Percentiles rank a stretch among this genome's conserved stretches.
phyloP scores from a whole-genome alignment of 805 yeast genomes.

The Myxozyma neglecta region DNA sequence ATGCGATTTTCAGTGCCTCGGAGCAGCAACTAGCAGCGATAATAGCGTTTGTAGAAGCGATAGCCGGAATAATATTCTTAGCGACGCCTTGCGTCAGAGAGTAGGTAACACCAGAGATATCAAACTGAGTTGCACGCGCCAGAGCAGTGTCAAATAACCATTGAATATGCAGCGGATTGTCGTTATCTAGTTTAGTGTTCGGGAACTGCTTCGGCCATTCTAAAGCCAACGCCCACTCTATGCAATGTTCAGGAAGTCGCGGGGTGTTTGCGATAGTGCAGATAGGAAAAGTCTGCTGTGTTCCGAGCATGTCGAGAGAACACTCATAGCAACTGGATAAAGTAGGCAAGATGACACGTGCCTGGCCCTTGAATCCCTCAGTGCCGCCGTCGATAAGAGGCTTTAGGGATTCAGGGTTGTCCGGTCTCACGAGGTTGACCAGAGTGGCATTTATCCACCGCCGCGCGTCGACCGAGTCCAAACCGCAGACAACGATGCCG shows the following conservation, averaged over 20 bases:
- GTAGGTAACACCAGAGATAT: slow-evolving; percentile 70
- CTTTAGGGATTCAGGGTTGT: slow-evolving; percentile 50
- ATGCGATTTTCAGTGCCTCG: slow-evolving; percentile 76
- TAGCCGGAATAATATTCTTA: slow-evolving; percentile 89
- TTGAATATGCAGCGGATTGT: slow-evolving; percentile 62
- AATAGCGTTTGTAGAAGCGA: slow-evolving; percentile 90
- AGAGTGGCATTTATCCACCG: slow-evolving; percentile 80
- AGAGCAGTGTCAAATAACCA: slow-evolving; percentile 59
- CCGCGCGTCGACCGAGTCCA: slow-evolving; percentile 87
- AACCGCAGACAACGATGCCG: slow-evolving; percentile 75
- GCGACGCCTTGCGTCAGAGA: slow-evolving; percentile 80
- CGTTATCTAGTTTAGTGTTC: slow-evolving; percentile 59
- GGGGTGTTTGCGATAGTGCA: slow-evolving; percentile 96
- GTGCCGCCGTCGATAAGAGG: slow-evolving; percentile 93
- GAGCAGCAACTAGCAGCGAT: slow-evolving; percentile 79
- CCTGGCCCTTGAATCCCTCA: slow-evolving; percentile 86
- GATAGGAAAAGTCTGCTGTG: slow-evolving; percentile 70
- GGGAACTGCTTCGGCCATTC: slow-evolving; percentile 64
- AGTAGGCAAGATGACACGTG: slow-evolving; percentile 82
- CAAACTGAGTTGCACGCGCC: slow-evolving; percentile 61
- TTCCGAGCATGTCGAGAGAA: slow-evolving; percentile 66
- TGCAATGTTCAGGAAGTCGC: slow-evolving; percentile 89
- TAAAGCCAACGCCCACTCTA: slow-evolving; percentile 81
- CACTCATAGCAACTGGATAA: slow-evolving; percentile 92
- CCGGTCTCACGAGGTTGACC: slow-evolving; percentile 58